These are phyloP conservation scores for Pleurotus tuber-regium DNA, from an alignment of 768 basidiomycete species.

Conservation along the genomic window DNA sequence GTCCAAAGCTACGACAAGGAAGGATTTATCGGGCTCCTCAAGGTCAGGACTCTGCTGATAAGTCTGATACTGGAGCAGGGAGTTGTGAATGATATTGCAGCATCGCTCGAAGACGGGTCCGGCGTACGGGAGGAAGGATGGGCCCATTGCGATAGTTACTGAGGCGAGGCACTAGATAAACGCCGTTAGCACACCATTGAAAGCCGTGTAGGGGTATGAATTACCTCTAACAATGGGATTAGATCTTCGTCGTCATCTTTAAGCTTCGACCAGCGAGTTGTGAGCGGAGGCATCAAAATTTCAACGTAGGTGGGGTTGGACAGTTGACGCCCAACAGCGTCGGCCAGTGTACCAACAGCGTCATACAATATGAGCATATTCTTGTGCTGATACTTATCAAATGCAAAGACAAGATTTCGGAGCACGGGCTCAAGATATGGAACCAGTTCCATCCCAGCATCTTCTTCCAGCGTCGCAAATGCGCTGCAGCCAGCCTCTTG, in stretches of 20 bases:
- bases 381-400: conserved; percentile 98
- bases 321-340: conserved; percentile 88
- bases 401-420: conserved; percentile 92
- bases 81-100: conserved; percentile 76
- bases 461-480: conserved; percentile 97
- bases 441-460: conserved; percentile 84
- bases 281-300: conserved; percentile 94
- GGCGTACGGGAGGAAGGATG: conserved; percentile 85
- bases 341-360: conserved; percentile 97
- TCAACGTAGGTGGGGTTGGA: conserved; percentile 87
- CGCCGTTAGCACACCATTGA: neutral
- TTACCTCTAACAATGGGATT: conserved; percentile 92
- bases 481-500: conserved; percentile 99
- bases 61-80: conserved; percentile 82
- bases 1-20: conserved; percentile 98
- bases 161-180: conserved; percentile 89
- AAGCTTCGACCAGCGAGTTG: conserved; percentile 85
- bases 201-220: conserved; percentile 14
- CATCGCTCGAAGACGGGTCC: conserved; percentile 92
- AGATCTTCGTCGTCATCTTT: conserved; percentile 90
- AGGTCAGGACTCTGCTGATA: conserved; percentile 87
- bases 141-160: conserved; percentile 93
- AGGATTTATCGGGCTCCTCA: conserved; percentile 95
- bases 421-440: conserved; percentile 96
- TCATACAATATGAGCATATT: conserved; percentile 98